Base-by-base conservation (phyloP, 2,329 filamentous ascomycete genomes). In the Colletotrichum cereale region DNA sequence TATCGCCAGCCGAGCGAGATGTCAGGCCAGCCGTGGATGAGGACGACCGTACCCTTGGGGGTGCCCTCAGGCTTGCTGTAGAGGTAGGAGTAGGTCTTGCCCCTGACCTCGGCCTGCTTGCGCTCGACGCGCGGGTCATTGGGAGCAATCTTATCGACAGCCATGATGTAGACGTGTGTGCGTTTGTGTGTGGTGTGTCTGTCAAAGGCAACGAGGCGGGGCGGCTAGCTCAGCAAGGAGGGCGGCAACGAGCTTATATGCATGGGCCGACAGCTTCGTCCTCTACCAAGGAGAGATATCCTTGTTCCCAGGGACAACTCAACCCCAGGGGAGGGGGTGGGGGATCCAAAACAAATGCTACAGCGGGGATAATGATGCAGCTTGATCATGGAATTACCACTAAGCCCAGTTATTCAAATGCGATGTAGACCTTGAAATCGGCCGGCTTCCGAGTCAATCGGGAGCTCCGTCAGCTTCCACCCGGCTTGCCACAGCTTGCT, bases 1-100 rank as follows among this genome's bases (percentile, higher is more conserved):
- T 93, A 92, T 73, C 95, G 91, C 96, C 96, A 98, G 78, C 92
- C 94, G 78, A 95, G 90, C 11, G 90, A 89, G 24, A 96, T 82
- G 81, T 97, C 95, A 0, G 95, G 95, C 83, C 91, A 97, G 75
- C 95, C 95, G 81, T 95, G 92, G 78, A 93, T 47, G 71, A 74
- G 73, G 70, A 90, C 81, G 65, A 89, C 82, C 21, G 87, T 89
- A 55, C 84, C 86, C 66, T 81, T 76, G 42, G 83, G 82, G 24
- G 61, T 24, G 55, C 80, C 78, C 75, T 80, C 74, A 2, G 89
- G 86, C 75, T 87, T 84, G 53, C 85, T 86, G 38, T 90, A 80
- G 69, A 90, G 84, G 79, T 91, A 92, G 77, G 86, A 89, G 83
- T 96, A 97, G 42, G 85, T 93, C 76, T 88, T 87, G 74, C 91